A percentile compares a stretch with the other conserved stretches of the same genome.
phyloP scores from a whole-genome alignment of 2,329 filamentous ascomycete genomes.

The Ophiostoma sp. region DNA sequence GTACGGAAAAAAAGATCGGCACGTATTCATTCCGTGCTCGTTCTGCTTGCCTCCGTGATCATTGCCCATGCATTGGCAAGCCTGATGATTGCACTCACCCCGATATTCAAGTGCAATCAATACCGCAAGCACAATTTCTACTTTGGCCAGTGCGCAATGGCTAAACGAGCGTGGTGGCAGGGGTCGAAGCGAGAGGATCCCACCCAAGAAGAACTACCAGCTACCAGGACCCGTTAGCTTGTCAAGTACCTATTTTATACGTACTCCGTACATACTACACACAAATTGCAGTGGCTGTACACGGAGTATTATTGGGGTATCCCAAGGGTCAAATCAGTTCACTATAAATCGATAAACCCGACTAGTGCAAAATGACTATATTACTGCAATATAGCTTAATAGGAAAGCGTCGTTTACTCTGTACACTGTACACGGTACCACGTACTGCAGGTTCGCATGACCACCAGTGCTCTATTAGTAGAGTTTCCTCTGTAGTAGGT shows the following conservation, averaged over 20 bases:
- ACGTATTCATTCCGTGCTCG: background rate
- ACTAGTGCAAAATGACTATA: conserved; percentile 13
- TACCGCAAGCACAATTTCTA: background rate
- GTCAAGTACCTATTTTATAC: background rate
- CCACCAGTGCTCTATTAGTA: background rate
- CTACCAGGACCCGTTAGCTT: conserved; percentile 8
- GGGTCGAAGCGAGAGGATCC: conserved; percentile 11
- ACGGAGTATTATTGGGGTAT: conserved; percentile 12
- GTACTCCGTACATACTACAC: background rate
- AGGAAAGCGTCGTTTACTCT: background rate
- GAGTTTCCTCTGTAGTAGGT: background rate
- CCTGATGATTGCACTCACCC: too few relatives aligned
- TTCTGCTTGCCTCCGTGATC: background rate
- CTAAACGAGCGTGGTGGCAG: conserved; percentile 6
- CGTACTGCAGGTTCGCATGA: background rate
- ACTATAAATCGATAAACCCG: conserved; percentile 13
- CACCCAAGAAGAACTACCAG: background rate
- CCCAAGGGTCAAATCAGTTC: conserved; percentile 7
- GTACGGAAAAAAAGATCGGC: background rate
- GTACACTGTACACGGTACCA: too few relatives aligned
- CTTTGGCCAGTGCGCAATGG: conserved; percentile 6
- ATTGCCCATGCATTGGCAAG: too few relatives aligned
- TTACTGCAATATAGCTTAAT: conserved; percentile 10
- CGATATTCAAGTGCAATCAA: background rate
- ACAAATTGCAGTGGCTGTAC: background rate